phyloP scores from a whole-genome alignment of 805 yeast genomes.

The Yamadazyma ubonensis region DNA sequence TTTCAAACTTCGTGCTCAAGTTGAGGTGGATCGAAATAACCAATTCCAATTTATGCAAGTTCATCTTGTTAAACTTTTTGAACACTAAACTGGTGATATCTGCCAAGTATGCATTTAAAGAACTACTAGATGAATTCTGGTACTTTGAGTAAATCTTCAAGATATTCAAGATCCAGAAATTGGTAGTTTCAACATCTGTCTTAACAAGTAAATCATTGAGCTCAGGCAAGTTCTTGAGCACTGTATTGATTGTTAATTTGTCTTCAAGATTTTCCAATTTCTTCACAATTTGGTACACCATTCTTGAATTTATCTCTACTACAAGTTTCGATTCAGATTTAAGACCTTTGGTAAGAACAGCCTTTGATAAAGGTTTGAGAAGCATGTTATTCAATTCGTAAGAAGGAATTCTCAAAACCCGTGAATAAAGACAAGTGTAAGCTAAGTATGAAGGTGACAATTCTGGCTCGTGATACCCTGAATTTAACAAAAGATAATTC shows the following conservation, averaged over 20 bases:
- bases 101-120: conserved; percentile 11
- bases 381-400: conserved; percentile 49
- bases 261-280: conserved; percentile 42
- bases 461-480: conserved; percentile 73
- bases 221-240: conserved; percentile 12
- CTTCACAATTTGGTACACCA: conserved; percentile 52
- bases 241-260: conserved; percentile 6
- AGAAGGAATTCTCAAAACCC: conserved; percentile 61
- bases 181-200: conserved; percentile 5
- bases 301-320: conserved; percentile 61
- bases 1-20: conserved; percentile 12
- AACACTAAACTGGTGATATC: background rate
- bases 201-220: conserved; percentile 10
- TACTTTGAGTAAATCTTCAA: conserved; percentile 11
- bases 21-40: conserved; percentile 13
- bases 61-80: conserved; percentile 6
- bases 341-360: conserved; percentile 58
- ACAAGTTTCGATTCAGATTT: conserved; percentile 45
- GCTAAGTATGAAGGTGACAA: conserved; percentile 82
- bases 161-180: conserved; percentile 8
- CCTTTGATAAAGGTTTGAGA: conserved; percentile 62
- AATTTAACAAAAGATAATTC: conserved; percentile 49
- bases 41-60: conserved; percentile 12
- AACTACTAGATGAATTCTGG: conserved; percentile 7
- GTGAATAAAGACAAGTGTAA: conserved; percentile 58